Base-by-base conservation (phyloP, 129 eudicot species). In the Chrysanthemum lavandulifolium region DNA sequence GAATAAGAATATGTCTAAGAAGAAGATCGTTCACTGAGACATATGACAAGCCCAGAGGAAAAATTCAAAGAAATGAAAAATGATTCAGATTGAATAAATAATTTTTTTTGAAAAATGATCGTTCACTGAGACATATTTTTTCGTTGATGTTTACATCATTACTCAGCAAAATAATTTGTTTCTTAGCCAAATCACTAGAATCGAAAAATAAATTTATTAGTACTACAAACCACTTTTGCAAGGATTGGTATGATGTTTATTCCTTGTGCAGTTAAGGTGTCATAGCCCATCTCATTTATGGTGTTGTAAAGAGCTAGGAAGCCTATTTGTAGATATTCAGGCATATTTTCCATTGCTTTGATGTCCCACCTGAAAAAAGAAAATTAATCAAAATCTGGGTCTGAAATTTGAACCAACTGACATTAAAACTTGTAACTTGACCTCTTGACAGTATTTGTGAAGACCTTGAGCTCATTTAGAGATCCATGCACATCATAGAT, bases 401-500 rank as follows among this genome's bases (percentile, higher is more conserved):
- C 8, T 36, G 45, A 36, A 36, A 36, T 36, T 45, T 0, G 11
- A 4, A 13, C 3, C 0, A 16, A 10, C 0, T 13, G 11, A 5
- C 16, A 55, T n/a, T 6, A 14, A 23, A 11, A 10, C 18, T 65
- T 0, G 15, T 43, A 29, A 54, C 18, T 40, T 14, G 13, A 63
- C 84, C 84, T 80, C 48, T 74, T 11, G 33, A 80, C 69, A 60
- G 49, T 73, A 45, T 62, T 6, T 2, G 85, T 86, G 48, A 88
- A 79, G 9, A 71, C 57, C 27, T 81, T 40, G 6, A 86, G 76
- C 68, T 86, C 89, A 10, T 88, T 83, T 40, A 83, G 11, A 5
- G 84, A 68, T 10, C 91, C 91, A 64, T 88, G 79, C 10, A 69
- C 82, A 54, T 88, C 96, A 36, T 81, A 88, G 9, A 78, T 65